Evolutionary conservation across 2,329 filamentous ascomycete species (phyloP), one percentile per base, ranked within the genome.

Genomic region (Claviceps spartinae): DNA sequence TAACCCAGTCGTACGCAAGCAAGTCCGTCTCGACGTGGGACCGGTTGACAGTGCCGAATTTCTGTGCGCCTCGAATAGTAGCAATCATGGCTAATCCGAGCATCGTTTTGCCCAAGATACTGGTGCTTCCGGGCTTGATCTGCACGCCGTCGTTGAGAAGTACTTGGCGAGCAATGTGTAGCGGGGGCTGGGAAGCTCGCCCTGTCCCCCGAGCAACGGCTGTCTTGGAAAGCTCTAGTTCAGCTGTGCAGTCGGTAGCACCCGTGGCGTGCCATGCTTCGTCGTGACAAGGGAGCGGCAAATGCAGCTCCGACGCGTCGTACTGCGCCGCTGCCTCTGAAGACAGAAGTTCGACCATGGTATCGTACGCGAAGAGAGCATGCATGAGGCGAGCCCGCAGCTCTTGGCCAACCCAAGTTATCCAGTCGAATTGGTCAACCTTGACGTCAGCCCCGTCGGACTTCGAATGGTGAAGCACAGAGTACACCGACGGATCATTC

Each of bases 201-300:
- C 40, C 44, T 16, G 84, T 58, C 79, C 79, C 73, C 57, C 78
- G 75, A 49, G 79, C 85, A 4, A 83, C 83, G 54, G 78, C 76
- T 2, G 74, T 43, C 58, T 88, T 88, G 52, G 77, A 71, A 1
- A 88, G 65, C 4, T 83, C 83, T 3, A 88, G 68, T 6, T 82
- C 80, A 56, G 78, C 73, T 22, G 80, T 81, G 62, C 84, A 88
- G 40, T 81, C 76, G 16, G 73, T 65, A 5, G 71, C 65, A 41
- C 72, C 76, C 36, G 68, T 70, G 4, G 85, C 84, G 58, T 88
- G 84, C 84, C 85, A 88, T 2, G 81, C 79, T 16, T 81, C 82
- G 64, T 88, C 85, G 58, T 88, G 84, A 14, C 78, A 76, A 8
- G 85, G 85, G 5, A 89, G 68, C n/a, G 83, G 82, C 40, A 88